Conservation (phyloP, 164 flowering plant genomes). For the Stephania japonica region DNA sequence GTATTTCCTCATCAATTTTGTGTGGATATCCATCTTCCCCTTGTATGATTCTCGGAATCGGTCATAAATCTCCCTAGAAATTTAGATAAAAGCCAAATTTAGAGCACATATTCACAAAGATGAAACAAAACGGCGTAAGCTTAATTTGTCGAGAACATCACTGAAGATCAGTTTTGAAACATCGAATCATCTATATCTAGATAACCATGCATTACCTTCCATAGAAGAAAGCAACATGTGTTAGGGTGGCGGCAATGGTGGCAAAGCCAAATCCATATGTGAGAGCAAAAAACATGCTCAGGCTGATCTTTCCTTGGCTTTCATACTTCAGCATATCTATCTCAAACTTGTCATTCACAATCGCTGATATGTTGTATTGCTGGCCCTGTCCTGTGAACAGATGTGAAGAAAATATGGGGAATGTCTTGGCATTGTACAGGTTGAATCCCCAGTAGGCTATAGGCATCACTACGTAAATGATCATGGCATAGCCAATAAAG, state of each 20-base stretch:
- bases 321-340: constrained; percentile 28
- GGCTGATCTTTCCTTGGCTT: constrained; percentile 31
- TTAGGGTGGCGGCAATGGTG: constrained; percentile 43
- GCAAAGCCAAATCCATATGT: constrained; percentile 61
- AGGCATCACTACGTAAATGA: constrained; percentile 35
- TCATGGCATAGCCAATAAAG: constrained; percentile 27
- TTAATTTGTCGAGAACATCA: background rate
- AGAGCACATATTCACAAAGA: background rate
- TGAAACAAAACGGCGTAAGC: background rate
- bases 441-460: constrained; percentile 37
- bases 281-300: constrained; percentile 48
- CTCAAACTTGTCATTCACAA: constrained; percentile 46
- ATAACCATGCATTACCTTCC: constrained; percentile 35
- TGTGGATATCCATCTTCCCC: constrained; percentile 58
- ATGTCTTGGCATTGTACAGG: constrained; percentile 29
- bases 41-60: constrained; percentile 26
- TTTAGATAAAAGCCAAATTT: background rate
- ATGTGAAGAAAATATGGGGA: constrained; percentile 43
- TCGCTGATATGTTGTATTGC: constrained; percentile 27
- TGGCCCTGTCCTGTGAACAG: constrained; percentile 35
- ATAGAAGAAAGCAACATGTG: constrained; percentile 53
- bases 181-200: background rate
- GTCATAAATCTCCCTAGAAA: constrained; percentile 40
- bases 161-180: background rate
- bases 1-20: constrained; percentile 68